Evolutionary conservation across 1,284 basidiomycete species (phyloP).

Genomic region (Serendipita sp.): DNA sequence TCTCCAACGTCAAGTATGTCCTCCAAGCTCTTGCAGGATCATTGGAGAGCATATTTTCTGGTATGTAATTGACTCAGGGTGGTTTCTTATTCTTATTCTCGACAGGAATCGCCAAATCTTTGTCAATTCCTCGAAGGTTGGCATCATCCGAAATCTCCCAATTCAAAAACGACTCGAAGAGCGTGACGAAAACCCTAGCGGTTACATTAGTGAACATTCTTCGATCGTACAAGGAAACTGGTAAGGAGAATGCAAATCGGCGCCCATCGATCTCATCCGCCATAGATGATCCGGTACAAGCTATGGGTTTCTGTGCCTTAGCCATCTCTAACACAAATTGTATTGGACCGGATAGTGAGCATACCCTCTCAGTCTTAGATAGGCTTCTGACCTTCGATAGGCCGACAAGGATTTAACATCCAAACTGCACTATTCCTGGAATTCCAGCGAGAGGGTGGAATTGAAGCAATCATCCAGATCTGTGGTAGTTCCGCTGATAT

Average conservation of each 20-base stretch:
- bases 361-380: conserved; percentile 40
- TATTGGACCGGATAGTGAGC: conserved; percentile 10
- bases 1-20: not conserved
- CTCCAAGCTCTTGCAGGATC: conserved; percentile 2
- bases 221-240: conserved; percentile 32
- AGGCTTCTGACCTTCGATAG: conserved; percentile 35
- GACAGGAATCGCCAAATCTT: conserved; percentile 58
- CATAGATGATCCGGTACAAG: conserved; percentile 37
- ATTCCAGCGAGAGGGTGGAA: conserved; percentile 60
- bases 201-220: conserved; percentile 64
- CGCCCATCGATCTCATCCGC: conserved; percentile 8
- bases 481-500: conserved; percentile 43
- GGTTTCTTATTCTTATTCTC: conserved; percentile 64
- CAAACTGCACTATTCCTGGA: conserved; percentile 71
- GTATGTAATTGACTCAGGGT: not conserved
- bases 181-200: conserved; percentile 57
- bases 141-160: conserved; percentile 44
- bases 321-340: conserved; percentile 11
- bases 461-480: conserved; percentile 53
- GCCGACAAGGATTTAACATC: conserved; percentile 21
- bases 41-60: not conserved
- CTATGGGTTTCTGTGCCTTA: conserved; percentile 30
- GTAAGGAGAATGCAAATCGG: conserved; percentile 25
- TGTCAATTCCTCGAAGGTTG: not conserved
- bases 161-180: conserved; percentile 55